Evolutionary conservation across 2,329 filamentous ascomycete species (phyloP).

Genomic region (Trichoderma sp.): DNA sequence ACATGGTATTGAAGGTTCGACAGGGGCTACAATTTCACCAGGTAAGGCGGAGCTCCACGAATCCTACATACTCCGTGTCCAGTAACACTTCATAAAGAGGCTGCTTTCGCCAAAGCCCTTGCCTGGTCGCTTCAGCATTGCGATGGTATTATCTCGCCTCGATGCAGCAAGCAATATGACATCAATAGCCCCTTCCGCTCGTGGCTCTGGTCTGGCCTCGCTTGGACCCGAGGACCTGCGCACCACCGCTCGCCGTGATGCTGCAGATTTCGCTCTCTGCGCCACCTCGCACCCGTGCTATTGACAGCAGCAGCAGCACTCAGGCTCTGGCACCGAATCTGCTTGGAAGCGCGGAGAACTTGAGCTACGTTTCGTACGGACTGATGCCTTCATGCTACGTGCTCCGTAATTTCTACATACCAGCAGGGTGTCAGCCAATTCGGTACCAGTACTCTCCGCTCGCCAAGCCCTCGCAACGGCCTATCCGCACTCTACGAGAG

Average conservation of each 20-base stretch:
- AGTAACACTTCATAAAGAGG: not conserved
- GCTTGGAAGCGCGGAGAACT: not conserved
- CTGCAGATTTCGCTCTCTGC: not conserved
- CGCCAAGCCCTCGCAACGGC: conserved; percentile 10
- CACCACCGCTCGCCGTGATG: not conserved
- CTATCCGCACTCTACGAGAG: conserved; percentile 26
- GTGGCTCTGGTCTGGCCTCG: conserved; percentile 3
- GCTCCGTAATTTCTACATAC: not conserved
- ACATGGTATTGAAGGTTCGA: not conserved
- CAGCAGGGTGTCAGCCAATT: not conserved
- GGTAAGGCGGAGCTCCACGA: not conserved
- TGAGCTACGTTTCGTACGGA: not conserved
- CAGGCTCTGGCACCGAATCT: too few species aligned
- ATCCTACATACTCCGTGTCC: not conserved
- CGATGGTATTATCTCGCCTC: not conserved
- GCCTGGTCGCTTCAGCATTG: not conserved
- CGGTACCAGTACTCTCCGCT: not conserved
- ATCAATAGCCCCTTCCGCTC: conserved; percentile 8
- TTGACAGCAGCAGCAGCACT: too few species aligned
- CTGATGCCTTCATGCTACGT: not conserved
- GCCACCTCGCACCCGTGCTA: not conserved
- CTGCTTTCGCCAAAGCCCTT: not conserved
- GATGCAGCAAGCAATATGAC: conserved; percentile 8
- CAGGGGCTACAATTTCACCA: not conserved
- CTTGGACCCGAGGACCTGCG: not conserved